Conservation (phyloP, 2,329 filamentous ascomycete species). For the Apiospora phragmitis region DNA sequence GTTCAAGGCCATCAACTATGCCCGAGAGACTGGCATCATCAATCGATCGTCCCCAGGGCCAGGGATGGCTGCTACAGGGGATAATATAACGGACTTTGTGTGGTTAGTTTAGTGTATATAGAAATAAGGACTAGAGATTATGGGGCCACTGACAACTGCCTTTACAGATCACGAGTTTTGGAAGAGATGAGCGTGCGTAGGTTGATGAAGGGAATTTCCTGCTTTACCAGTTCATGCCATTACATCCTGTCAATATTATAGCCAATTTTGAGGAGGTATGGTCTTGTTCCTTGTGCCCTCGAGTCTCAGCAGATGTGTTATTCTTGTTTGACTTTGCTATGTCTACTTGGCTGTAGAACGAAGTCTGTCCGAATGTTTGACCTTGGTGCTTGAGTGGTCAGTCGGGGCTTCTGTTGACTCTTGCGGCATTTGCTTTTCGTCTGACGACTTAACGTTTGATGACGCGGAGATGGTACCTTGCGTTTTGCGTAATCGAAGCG, state of each 20-base stretch:
- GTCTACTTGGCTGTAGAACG: background rate
- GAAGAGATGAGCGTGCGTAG: background rate
- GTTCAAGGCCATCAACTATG: too few species aligned
- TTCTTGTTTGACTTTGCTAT: background rate
- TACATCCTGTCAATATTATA: background rate
- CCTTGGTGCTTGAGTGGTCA: background rate
- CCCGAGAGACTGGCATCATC: background rate
- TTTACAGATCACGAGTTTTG: background rate
- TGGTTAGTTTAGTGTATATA: background rate
- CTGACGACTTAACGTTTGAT: background rate
- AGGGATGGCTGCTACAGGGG: background rate
- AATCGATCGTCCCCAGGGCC: background rate
- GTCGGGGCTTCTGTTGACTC: background rate
- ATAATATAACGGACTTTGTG: background rate
- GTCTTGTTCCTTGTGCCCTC: background rate
- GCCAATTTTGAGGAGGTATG: background rate
- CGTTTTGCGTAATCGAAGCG: background rate
- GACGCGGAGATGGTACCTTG: background rate
- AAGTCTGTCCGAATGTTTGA: background rate
- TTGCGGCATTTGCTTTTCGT: background rate
- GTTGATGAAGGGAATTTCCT: background rate
- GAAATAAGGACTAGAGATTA: too few species aligned
- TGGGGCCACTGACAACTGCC: background rate
- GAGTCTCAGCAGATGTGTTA: background rate
- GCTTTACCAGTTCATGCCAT: background rate